Evolutionary conservation across 1,139 yeast genomes (phyloP).

Genomic region (Magnusiomyces suaveolens): DNA sequence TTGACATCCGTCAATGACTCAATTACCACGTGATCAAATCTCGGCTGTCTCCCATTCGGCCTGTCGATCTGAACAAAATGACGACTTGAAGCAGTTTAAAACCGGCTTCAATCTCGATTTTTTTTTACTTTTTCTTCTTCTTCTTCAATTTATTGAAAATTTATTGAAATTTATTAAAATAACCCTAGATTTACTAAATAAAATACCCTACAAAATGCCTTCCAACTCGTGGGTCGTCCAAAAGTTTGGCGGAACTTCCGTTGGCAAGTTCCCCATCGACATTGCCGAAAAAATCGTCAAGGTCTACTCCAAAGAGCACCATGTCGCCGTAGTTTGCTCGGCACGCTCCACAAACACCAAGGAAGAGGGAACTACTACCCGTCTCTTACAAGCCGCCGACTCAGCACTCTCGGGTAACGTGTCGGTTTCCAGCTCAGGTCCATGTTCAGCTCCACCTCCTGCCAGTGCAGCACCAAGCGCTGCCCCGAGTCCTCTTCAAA

Average conservation of each 20-base stretch:
- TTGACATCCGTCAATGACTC: too few relatives aligned
- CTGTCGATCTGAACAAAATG: too few relatives aligned
- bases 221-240: conserved; percentile 97
- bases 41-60: too few relatives aligned
- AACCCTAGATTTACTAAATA: too few relatives aligned
- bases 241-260: conserved; percentile 97
- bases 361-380: conserved; percentile 87
- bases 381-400: conserved; percentile 68
- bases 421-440: neutral
- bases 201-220: too few relatives aligned
- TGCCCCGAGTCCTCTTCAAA: neutral
- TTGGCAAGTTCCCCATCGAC: conserved; percentile 81
- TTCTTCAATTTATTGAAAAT: too few relatives aligned
- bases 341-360: conserved; percentile 89
- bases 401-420: conserved; percentile 24
- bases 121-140: too few relatives aligned
- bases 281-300: conserved; percentile 79
- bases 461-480: neutral
- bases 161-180: too few relatives aligned
- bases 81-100: too few relatives aligned
- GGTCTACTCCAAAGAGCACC: conserved; percentile 46
- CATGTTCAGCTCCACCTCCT: neutral
- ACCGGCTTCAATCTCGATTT: too few relatives aligned
- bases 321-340: conserved; percentile 94
- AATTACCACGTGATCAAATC: too few relatives aligned